Evolutionary conservation across 495 filamentous ascomycete genomes (phyloP).

Genomic region (Haplographium delicatum): DNA sequence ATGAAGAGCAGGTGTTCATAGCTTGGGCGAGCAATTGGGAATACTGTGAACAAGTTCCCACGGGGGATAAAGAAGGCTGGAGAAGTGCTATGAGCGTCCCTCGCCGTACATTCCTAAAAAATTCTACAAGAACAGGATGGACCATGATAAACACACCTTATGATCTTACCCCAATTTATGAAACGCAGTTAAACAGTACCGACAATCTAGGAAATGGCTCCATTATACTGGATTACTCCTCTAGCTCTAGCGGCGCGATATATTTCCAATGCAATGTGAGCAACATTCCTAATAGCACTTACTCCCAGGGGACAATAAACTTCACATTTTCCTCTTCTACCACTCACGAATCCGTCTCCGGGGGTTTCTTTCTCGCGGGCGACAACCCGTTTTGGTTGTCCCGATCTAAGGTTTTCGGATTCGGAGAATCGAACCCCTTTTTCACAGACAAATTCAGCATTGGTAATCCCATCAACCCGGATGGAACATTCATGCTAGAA

Average conservation of each 20-base stretch:
- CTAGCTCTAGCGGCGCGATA: slow-evolving; percentile 37
- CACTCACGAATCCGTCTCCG: slow-evolving; percentile 40
- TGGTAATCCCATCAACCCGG: slow-evolving; percentile 28
- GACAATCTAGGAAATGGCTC: slow-evolving; percentile 31
- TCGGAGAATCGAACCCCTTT: slow-evolving; percentile 35
- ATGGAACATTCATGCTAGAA: slow-evolving; percentile 29
- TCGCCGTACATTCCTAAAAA: slow-evolving; percentile 36
- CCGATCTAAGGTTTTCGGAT: slow-evolving; percentile 36
- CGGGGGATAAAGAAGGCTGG: slow-evolving; percentile 42
- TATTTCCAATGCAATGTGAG: slow-evolving; percentile 42
- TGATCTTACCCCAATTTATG: slow-evolving; percentile 32
- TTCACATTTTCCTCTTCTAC: slow-evolving; percentile 45
- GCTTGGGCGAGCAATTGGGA: slow-evolving; percentile 61
- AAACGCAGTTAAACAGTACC: slow-evolving; percentile 26
- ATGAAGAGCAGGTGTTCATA: slow-evolving; percentile 38
- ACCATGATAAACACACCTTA: slow-evolving; percentile 37
- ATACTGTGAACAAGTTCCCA: slow-evolving; percentile 46
- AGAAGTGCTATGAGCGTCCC: slow-evolving; percentile 47
- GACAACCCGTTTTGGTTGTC: slow-evolving; percentile 44
- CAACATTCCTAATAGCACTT: slow-evolving; percentile 30
- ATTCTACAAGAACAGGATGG: slow-evolving; percentile 39
- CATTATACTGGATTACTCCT: slow-evolving; percentile 35
- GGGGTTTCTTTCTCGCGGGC: slow-evolving; percentile 41
- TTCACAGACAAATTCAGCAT: slow-evolving; percentile 46
- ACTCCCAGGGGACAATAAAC: slow-evolving; percentile 36